Base-by-base conservation (phyloP, 306 rosid species). In the Gastrolobium villosum region DNA sequence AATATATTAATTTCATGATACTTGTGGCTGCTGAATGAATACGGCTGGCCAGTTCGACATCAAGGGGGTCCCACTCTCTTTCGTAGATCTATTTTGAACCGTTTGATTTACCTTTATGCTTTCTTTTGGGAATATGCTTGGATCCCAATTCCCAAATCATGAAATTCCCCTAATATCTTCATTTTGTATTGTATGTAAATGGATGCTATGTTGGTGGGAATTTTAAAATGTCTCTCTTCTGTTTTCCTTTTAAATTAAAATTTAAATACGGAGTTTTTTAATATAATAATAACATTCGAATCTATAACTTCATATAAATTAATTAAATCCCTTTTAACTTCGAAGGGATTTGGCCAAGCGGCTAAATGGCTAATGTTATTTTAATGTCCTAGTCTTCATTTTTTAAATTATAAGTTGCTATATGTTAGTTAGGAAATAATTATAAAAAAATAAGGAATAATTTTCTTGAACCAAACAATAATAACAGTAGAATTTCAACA, bases 31-130 rank as follows among this genome's bases (percentile, higher is more conserved):
- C 20, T 61, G 59, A 35, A 14, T 1, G 26, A 20, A 20, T 20
- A 20, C 26, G 39, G 14, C 14, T 5, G 6, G n/a, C 2, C 20
- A 14, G 8, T 55, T 31, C 14, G 20, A 10, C 26, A 62, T 52
- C 57, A 30, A 28, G 52, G 53, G 20, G 30, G 61, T 55, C 7
- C 26, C 26, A 20, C 26, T 20, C 26, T 20, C 43, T 43, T 11
- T 39, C 48, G 7, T 6, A 72, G 70, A 75, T 81, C 66, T 32
- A 2, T 46, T 80, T 67, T 48, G 55, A 5, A 10, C 57, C 71
- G n/a, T 74, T 7, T 1, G 57, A 74, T 74, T 66, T 0, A 60
- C 41, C 45, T 57, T 56, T 44, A 3, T 40, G 3, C 30, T 13
- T 7, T n/a, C 2, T 13, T 2, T 11, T 14, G 11, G n/a, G 69